A percentile compares a stretch with the other conserved stretches of the same genome.
These are phyloP conservation scores for Symmetrospora coprosmae DNA, from an alignment of 768 basidiomycete genomes.

Conservation along the genomic window DNA sequence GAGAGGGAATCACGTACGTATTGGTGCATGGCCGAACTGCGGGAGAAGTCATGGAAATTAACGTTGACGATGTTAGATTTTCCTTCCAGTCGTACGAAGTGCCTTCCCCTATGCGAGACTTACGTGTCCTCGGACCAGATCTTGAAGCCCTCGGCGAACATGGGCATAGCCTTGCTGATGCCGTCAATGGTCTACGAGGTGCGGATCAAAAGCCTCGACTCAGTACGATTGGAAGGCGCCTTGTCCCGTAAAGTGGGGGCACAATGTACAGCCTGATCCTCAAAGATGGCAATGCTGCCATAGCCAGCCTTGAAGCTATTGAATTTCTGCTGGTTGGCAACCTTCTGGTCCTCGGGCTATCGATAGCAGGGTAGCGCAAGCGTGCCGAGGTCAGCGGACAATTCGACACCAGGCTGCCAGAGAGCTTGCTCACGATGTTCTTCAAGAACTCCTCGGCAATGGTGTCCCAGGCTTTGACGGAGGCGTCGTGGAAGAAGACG, in stretches of 20 bases:
- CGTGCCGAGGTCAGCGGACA: no score
- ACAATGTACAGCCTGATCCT: background rate
- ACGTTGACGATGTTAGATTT: no score
- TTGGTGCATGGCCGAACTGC: no score
- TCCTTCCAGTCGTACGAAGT: no score
- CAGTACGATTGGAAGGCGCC: no score
- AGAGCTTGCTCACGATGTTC: background rate
- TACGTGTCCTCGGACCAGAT: background rate
- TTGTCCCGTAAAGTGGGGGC: no score
- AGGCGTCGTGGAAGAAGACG: background rate
- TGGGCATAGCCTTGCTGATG: background rate
- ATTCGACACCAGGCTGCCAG: no score
- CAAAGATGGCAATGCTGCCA: background rate
- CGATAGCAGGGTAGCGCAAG: no score
- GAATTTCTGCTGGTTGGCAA: background rate
- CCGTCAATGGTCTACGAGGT: background rate
- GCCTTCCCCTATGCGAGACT: no score
- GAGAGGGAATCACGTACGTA: no score
- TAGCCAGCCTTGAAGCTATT: background rate
- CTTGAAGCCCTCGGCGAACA: background rate
- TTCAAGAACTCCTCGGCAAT: background rate
- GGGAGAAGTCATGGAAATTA: no score
- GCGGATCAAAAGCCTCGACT: no score
- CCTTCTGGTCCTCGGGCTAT: background rate
- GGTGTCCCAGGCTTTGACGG: background rate